Percentiles rank a stretch among this genome's conserved stretches.
Conservation (phyloP, 2,329 filamentous ascomycete species). For the Akanthomyces muscarius region DNA sequence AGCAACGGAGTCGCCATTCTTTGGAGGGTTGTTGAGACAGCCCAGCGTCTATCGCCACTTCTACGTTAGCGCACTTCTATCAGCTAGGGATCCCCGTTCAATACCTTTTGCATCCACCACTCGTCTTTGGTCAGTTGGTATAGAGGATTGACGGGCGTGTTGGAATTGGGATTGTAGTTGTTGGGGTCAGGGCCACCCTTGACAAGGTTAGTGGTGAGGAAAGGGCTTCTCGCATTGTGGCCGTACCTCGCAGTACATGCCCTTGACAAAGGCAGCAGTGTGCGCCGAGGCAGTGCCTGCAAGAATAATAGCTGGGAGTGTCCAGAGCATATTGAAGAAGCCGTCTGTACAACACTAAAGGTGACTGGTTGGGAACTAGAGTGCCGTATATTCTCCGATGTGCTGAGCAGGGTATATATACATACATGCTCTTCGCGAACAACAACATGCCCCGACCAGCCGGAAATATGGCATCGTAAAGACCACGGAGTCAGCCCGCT, state of each 20-base stretch:
- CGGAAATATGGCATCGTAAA: neutral
- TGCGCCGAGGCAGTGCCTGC: slow-evolving; percentile 21
- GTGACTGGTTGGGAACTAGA: neutral
- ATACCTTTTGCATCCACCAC: slow-evolving; percentile 47
- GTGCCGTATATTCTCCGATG: neutral
- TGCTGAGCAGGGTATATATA: neutral
- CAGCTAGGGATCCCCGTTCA: no score
- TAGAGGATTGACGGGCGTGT: slow-evolving; percentile 42
- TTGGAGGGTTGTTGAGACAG: slow-evolving; percentile 38
- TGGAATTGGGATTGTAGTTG: slow-evolving; percentile 39
- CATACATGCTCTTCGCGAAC: neutral
- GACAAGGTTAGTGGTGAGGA: neutral
- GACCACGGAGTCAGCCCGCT: neutral
- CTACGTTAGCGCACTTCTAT: neutral
- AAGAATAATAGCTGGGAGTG: slow-evolving; percentile 16
- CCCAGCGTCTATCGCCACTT: slow-evolving; percentile 32
- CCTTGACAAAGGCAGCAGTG: slow-evolving; percentile 21
- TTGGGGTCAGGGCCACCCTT: slow-evolving; percentile 30
- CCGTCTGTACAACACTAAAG: no score
- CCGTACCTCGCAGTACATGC: slow-evolving; percentile 23
- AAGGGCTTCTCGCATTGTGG: neutral
- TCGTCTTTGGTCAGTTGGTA: slow-evolving; percentile 40
- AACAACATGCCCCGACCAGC: neutral
- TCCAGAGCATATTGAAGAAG: slow-evolving; percentile 15
- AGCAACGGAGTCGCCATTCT: slow-evolving; percentile 33